Evolutionary conservation across 257 asterid species (phyloP).

Genomic region (Paraleonurus japonicus): DNA sequence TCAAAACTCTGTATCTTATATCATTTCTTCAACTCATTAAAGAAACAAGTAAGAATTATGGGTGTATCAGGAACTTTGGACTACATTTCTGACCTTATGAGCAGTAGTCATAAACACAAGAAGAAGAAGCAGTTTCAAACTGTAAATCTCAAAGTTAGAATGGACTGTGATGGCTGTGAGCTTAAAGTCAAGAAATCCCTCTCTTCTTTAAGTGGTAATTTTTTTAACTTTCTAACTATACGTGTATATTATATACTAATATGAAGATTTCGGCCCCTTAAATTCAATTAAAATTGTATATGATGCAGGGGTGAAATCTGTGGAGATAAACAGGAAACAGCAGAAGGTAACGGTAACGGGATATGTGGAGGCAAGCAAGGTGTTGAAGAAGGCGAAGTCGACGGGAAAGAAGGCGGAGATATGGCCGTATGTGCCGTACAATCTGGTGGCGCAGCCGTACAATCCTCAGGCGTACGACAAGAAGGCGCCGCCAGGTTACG

Average conservation of each 20-base stretch:
- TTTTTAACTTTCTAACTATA: no score
- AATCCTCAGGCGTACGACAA: conserved; percentile 72
- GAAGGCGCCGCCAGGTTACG: conserved; percentile 87
- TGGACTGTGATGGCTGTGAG: conserved; percentile 97
- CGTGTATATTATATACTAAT: no score
- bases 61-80: conserved; percentile 78
- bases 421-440: conserved; percentile 90
- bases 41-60: conserved; percentile 33
- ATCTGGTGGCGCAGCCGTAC: conserved; percentile 86
- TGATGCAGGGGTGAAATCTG: conserved; percentile 74
- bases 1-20: not conserved
- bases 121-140: conserved; percentile 73
- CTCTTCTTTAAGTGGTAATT: conserved; percentile 68
- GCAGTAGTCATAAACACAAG: conserved; percentile 52
- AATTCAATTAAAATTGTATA: no score
- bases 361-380: conserved; percentile 62
- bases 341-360: conserved; percentile 89
- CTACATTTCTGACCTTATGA: conserved; percentile 64
- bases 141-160: conserved; percentile 76
- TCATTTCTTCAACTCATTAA: not conserved
- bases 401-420: conserved; percentile 90
- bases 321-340: conserved; percentile 75
- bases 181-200: conserved; percentile 75
- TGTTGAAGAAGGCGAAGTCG: conserved; percentile 69
- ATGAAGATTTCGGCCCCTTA: no score